phyloP scores from a whole-genome alignment of 805 yeast species.

The Wickerhamiella australiensis region DNA sequence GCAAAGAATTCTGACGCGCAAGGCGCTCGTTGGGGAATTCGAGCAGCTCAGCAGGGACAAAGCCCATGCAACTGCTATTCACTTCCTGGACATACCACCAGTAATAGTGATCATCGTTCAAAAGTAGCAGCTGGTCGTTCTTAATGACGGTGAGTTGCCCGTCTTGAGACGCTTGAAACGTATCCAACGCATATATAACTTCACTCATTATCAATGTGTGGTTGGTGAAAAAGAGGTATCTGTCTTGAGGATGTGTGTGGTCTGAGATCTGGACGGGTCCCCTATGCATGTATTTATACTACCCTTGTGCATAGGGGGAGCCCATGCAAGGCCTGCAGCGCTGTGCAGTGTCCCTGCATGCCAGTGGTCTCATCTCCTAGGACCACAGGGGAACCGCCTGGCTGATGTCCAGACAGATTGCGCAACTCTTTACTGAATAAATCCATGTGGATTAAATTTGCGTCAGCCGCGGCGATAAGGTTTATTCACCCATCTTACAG shows the following conservation, averaged over 20 bases:
- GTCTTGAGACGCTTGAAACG: constrained; percentile 84
- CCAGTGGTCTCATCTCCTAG: constrained; percentile 1
- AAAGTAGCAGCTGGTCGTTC: constrained; percentile 69
- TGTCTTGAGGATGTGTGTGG: neutral
- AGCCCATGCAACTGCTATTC: constrained; percentile 64
- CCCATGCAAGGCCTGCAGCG: constrained; percentile 4
- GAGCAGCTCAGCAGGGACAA: constrained; percentile 90
- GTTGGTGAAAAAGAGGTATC: neutral
- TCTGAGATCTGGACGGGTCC: neutral
- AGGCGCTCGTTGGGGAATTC: constrained; percentile 86
- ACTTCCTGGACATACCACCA: constrained; percentile 83
- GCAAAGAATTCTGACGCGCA: constrained; percentile 85
- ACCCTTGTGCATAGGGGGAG: neutral
- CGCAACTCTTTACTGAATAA: neutral
- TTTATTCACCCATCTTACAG: neutral
- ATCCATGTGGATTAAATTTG: neutral
- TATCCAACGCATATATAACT: constrained; percentile 65
- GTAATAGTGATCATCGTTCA: constrained; percentile 83
- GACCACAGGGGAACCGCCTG: neutral
- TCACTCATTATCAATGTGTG: constrained; percentile 3
- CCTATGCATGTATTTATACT: neutral
- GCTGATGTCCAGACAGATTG: neutral
- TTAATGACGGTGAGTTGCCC: constrained; percentile 72
- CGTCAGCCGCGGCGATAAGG: neutral
- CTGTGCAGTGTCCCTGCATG: constrained; percentile 3